Evolutionary conservation across 1,284 basidiomycete genomes (phyloP).

Genomic region (Pyrrhoderma lamaoense): DNA sequence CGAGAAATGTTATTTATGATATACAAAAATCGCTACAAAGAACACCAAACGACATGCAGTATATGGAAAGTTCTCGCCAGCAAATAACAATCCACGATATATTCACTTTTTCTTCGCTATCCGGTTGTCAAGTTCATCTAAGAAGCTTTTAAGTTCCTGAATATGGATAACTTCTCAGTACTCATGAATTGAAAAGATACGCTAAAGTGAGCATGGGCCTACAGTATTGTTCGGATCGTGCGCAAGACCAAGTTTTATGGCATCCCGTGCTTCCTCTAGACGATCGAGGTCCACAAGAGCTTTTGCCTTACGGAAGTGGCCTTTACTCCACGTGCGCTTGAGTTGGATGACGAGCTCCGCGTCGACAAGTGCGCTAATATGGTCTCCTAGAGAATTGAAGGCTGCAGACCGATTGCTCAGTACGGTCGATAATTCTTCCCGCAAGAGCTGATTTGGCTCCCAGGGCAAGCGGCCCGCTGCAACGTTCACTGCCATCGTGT

Average conservation of each 20-base stretch:
- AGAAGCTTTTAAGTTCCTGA: conserved; percentile 24
- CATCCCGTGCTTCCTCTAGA: conserved; percentile 74
- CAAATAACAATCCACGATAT: background rate
- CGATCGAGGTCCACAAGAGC: conserved; percentile 75
- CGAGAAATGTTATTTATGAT: no score
- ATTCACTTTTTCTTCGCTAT: conserved; percentile 13
- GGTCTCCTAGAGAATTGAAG: conserved; percentile 71
- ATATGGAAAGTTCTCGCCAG: conserved; percentile 3
- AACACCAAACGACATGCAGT: background rate
- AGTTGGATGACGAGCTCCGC: conserved; percentile 86
- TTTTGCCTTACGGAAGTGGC: conserved; percentile 89
- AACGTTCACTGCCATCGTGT: conserved; percentile 78
- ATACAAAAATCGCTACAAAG: no score
- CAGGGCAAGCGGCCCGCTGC: conserved; percentile 84
- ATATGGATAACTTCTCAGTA: background rate
- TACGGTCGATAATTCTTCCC: conserved; percentile 85
- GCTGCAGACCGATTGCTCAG: conserved; percentile 91
- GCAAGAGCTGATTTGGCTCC: conserved; percentile 76
- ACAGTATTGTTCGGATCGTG: conserved; percentile 85
- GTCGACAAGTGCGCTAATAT: conserved; percentile 79
- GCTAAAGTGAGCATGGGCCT: conserved; percentile 22
- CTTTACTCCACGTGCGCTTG: conserved; percentile 89
- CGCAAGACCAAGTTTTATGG: conserved; percentile 76
- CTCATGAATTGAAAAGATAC: conserved; percentile 18
- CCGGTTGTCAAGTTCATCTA: conserved; percentile 28